Conservation (phyloP, 179 eudicot species). For the Heliamphora ciliata region DNA sequence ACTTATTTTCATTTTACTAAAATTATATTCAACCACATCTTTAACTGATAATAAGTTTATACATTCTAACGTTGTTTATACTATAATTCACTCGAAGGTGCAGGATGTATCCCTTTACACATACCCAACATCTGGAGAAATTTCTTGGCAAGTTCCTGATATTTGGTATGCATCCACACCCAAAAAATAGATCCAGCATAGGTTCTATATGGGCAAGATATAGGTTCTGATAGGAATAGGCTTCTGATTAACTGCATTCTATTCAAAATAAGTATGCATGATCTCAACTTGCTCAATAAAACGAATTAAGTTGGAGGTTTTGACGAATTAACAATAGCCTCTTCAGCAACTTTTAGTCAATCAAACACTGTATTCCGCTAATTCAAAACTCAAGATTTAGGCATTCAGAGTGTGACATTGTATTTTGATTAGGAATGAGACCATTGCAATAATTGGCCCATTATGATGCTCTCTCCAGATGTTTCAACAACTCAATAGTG, state of each 20-base stretch:
- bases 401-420: neutral
- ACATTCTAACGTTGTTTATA: neutral
- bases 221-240: neutral
- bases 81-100: neutral
- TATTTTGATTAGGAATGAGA: neutral
- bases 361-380: neutral
- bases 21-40: slow-evolving; percentile 3
- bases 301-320: neutral
- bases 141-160: neutral
- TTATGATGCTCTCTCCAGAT: neutral
- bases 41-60: neutral
- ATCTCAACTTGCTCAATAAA: slow-evolving; percentile 4
- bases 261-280: neutral
- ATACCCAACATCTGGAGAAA: neutral
- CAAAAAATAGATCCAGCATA: too few species aligned
- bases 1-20: neutral
- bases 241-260: neutral
- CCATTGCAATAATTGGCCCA: neutral
- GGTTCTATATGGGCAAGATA: neutral
- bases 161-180: neutral
- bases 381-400: neutral
- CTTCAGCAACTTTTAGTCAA: neutral
- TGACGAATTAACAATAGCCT: neutral
- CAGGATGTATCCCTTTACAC: neutral
- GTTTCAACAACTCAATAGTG: too few species aligned